phyloP scores from a whole-genome alignment of 2,329 filamentous ascomycete species.

The Stagonosporopsis rhizophila region DNA sequence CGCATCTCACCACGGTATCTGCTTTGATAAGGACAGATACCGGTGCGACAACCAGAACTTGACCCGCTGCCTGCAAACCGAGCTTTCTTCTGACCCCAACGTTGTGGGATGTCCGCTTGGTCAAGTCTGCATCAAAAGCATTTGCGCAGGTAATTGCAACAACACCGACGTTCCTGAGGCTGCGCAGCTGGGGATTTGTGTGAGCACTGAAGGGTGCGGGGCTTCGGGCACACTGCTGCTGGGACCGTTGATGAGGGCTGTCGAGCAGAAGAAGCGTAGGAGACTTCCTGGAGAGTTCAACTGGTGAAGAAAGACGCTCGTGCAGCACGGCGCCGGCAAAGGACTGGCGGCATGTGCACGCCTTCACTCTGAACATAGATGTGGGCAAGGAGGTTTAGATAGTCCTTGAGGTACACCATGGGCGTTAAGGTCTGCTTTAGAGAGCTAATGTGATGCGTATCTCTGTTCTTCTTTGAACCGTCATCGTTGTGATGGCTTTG shows the following conservation, averaged over 20 bases:
- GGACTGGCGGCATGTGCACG: background rate
- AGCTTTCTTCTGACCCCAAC: constrained; percentile 8
- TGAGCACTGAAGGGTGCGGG: constrained; percentile 29
- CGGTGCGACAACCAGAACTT: constrained; percentile 17
- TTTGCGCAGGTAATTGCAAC: constrained; percentile 25
- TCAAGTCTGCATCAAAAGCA: constrained; percentile 26
- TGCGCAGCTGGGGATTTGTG: constrained; percentile 26
- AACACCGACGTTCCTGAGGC: constrained; percentile 7
- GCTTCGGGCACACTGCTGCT: constrained; percentile 18
- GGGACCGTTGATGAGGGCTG: constrained; percentile 24
- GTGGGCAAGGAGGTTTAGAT: background rate
- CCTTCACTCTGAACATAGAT: background rate
- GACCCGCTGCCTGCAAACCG: background rate
- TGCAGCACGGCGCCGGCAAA: background rate
- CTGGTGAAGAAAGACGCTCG: background rate
- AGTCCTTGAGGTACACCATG: background rate
- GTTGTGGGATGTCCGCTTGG: constrained; percentile 24
- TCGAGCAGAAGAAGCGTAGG: constrained; percentile 22
- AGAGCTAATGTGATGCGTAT: constrained; percentile 3
- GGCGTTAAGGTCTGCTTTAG: background rate
- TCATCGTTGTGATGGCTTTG: background rate
- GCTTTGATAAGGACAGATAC: constrained; percentile 35
- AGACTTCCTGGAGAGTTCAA: constrained; percentile 4
- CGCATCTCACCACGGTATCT: constrained; percentile 34
- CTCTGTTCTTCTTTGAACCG: no score